phyloP scores from a whole-genome alignment of 805 yeast species.

The Brettanomyces naardenensis region DNA sequence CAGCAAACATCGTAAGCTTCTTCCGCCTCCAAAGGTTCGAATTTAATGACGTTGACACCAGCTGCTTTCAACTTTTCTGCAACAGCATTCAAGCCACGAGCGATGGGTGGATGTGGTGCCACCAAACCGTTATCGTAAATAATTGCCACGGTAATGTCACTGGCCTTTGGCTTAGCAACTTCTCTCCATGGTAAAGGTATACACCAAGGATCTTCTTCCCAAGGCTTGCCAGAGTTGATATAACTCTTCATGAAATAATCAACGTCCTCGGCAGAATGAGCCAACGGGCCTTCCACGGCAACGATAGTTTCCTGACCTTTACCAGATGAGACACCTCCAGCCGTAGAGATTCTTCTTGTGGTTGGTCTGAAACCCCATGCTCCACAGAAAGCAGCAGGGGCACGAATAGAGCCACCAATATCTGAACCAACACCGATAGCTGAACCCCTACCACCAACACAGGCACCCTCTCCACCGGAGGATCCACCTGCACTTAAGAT shows the following conservation, averaged over 20 bases:
- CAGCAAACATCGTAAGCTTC: conserved; percentile 53
- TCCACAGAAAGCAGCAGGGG: conserved; percentile 61
- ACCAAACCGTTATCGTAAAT: conserved; percentile 59
- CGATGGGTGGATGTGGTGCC: conserved; percentile 59
- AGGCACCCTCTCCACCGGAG: conserved; percentile 66
- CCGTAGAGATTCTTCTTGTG: conserved; percentile 40
- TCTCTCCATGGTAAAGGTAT: conserved; percentile 48
- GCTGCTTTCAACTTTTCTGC: conserved; percentile 48
- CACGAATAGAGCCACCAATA: conserved; percentile 65
- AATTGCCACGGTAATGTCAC: conserved; percentile 49
- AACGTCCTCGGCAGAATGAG: conserved; percentile 56
- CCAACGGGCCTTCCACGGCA: conserved; percentile 63
- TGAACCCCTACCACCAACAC: conserved; percentile 51
- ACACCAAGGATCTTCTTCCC: conserved; percentile 40
- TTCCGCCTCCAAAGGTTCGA: conserved; percentile 49
- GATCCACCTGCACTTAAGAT: conserved; percentile 63
- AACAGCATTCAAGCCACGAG: conserved; percentile 46
- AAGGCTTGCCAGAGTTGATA: conserved; percentile 57
- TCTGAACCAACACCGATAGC: conserved; percentile 55
- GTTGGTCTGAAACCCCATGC: conserved; percentile 58
- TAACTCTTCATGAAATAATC: conserved; percentile 60
- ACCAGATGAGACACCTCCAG: conserved; percentile 45
- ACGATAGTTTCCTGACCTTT: conserved; percentile 60
- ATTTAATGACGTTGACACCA: conserved; percentile 48
- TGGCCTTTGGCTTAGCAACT: conserved; percentile 30